A percentile compares a stretch with the other conserved stretches of the same genome.
Evolutionary conservation across 208 protist species (phyloP).

Genomic region (Sergeia podlipaevii): DNA sequence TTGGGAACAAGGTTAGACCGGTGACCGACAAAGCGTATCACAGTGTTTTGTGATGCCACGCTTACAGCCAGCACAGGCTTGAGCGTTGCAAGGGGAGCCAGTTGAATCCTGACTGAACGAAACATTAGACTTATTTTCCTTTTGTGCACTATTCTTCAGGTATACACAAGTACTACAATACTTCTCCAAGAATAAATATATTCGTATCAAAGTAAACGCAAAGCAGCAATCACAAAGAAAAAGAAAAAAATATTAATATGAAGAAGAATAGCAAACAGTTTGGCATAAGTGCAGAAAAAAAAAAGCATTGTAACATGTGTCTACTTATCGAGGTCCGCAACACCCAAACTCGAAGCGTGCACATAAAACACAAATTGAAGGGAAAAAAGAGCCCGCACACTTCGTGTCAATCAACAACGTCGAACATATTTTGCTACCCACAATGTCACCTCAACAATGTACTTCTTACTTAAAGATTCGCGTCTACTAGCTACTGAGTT

Average conservation of each 20-base stretch:
- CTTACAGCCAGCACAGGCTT: slow-evolving; percentile 70
- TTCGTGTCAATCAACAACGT: too few species aligned
- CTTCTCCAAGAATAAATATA: slow-evolving; percentile 17
- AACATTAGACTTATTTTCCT: slow-evolving; percentile 49
- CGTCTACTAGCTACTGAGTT: too few species aligned
- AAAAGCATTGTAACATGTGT: too few species aligned
- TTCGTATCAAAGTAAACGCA: not conserved
- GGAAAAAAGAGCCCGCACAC: too few species aligned
- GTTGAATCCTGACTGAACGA: slow-evolving; percentile 21
- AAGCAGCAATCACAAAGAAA: too few species aligned
- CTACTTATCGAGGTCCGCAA: too few species aligned
- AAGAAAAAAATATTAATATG: not conserved
- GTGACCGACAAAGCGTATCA: slow-evolving; percentile 63
- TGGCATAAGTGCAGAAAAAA: slow-evolving; percentile 5
- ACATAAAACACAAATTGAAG: too few species aligned
- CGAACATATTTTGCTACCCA: too few species aligned
- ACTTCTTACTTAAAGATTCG: too few species aligned
- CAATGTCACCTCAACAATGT: too few species aligned
- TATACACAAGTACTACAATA: too few species aligned
- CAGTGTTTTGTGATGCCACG: slow-evolving; percentile 36
- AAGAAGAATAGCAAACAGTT: not conserved
- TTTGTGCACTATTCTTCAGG: not conserved
- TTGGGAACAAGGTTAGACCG: slow-evolving; percentile 32
- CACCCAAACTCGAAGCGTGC: too few species aligned
- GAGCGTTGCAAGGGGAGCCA: slow-evolving; percentile 49